These are phyloP conservation scores for Cladophialophora carrionii DNA, from an alignment of 2,329 filamentous ascomycete species.

Conservation along the genomic window DNA sequence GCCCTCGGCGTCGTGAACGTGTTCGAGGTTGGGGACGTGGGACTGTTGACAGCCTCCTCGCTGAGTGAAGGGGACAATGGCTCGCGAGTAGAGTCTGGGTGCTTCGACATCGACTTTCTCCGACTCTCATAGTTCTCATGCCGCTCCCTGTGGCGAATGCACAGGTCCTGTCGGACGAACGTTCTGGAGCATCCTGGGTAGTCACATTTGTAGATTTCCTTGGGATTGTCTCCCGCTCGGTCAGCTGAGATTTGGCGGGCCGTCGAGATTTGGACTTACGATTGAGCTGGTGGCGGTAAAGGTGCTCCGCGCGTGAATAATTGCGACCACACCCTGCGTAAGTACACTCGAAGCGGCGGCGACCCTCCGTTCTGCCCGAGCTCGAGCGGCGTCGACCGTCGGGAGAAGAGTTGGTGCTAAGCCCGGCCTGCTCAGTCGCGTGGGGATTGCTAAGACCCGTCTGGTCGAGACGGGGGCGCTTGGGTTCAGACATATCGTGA, in stretches of 20 bases:
- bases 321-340: constrained; percentile 88
- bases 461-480: constrained; percentile 29
- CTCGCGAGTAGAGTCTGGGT: constrained; percentile 34
- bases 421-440: constrained; percentile 9
- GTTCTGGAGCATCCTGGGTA: constrained; percentile 86
- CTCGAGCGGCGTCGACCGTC: constrained; percentile 17
- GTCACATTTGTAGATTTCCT: constrained; percentile 91
- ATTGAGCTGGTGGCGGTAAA: constrained; percentile 95
- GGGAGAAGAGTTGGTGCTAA: neutral
- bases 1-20: constrained; percentile 26
- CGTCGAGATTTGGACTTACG: constrained; percentile 58
- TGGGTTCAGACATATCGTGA: constrained; percentile 28
- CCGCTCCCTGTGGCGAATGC: constrained; percentile 78
- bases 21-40: constrained; percentile 24
- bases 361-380: constrained; percentile 20
- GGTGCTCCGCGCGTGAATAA: constrained; percentile 91
- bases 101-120: constrained; percentile 36
- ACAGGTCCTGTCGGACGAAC: constrained; percentile 91
- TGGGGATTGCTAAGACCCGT: constrained; percentile 6
- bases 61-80: constrained; percentile 31
- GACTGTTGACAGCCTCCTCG: constrained; percentile 20
- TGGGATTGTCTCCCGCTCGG: constrained; percentile 72
- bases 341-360: constrained; percentile 69
- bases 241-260: constrained; percentile 2
- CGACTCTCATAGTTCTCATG: constrained; percentile 63